Evolutionary conservation across 176 grass and related monocot species (phyloP).

Genomic region (Leersia perrieri): DNA sequence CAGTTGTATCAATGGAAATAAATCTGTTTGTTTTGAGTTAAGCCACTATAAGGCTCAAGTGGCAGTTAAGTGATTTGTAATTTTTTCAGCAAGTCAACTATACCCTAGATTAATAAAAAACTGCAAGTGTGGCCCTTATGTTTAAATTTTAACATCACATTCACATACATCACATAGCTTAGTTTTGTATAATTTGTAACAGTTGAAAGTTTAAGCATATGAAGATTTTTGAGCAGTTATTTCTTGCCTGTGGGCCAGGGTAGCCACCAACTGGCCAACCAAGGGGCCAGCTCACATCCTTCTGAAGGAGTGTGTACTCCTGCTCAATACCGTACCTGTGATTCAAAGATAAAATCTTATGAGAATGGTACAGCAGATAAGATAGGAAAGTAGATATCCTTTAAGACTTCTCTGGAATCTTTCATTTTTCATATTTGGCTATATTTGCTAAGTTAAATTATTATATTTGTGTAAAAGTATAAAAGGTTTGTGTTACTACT

Average conservation of each 20-base stretch:
- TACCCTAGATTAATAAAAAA: background rate
- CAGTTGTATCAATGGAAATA: background rate
- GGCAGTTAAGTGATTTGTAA: background rate
- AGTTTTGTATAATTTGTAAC: background rate
- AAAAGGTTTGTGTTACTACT: too few relatives aligned
- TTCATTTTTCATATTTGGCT: background rate
- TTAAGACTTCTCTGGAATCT: conserved; percentile 2
- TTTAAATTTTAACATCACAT: background rate
- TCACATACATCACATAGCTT: background rate
- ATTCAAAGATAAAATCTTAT: conserved; percentile 28
- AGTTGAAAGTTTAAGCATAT: background rate
- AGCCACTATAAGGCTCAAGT: background rate
- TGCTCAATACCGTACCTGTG: conserved; percentile 96
- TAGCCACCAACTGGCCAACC: conserved; percentile 93
- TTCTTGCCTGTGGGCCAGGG: conserved; percentile 82
- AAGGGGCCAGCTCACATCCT: conserved; percentile 90
- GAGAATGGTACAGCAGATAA: conserved; percentile 16
- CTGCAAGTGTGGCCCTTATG: background rate
- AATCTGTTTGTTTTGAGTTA: background rate
- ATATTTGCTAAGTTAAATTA: background rate
- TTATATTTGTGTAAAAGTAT: background rate
- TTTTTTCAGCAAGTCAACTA: background rate
- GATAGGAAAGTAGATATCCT: conserved; percentile 15
- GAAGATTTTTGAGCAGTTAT: background rate
- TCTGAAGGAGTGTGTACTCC: conserved; percentile 96